A percentile compares a stretch with the other conserved stretches of the same genome.
Conservation (phyloP, 495 filamentous ascomycete genomes). For the Aspergillus nidulans region DNA sequence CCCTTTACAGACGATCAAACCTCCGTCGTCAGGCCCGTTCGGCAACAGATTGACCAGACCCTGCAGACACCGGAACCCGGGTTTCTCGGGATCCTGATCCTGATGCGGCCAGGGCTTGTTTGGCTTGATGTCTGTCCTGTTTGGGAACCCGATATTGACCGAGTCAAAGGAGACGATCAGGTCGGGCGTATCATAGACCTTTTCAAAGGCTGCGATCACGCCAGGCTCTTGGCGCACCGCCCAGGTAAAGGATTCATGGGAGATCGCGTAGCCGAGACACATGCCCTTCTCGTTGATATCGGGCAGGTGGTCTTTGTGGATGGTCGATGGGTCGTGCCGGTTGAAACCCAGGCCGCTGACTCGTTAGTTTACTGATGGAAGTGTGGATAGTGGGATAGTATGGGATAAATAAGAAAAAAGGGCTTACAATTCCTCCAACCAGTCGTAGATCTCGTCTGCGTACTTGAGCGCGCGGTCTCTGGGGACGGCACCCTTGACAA, state of each 20-base stretch:
- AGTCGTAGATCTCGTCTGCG: conserved; percentile 30
- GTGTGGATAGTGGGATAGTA: too few relatives aligned
- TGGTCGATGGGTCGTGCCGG: conserved; percentile 32
- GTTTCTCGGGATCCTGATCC: conserved; percentile 6
- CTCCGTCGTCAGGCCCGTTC: conserved; percentile 7
- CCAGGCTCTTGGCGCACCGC: conserved; percentile 34
- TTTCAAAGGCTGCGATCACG: conserved; percentile 34
- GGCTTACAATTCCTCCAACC: conserved; percentile 33
- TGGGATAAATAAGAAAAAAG: neutral
- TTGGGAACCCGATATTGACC: conserved; percentile 36
- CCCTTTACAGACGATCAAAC: conserved; percentile 6
- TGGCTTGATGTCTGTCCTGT: conserved; percentile 10
- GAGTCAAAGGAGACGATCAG: conserved; percentile 43
- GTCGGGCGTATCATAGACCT: conserved; percentile 35
- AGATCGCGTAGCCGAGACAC: conserved; percentile 32
- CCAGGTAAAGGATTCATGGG: conserved; percentile 42
- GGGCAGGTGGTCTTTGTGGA: conserved; percentile 27
- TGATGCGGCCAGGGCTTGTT: conserved; percentile 4
- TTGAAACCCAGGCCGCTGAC: conserved; percentile 33
- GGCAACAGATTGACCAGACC: conserved; percentile 3
- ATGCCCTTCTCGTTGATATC: conserved; percentile 39
- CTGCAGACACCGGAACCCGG: conserved; percentile 4
- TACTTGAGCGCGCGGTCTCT: conserved; percentile 27
- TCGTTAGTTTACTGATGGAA: too few relatives aligned
- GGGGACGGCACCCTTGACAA: conserved; percentile 5